These are phyloP conservation scores for Neurospora tetraspora DNA, from an alignment of 495 filamentous ascomycete genomes.

Conservation along the genomic window DNA sequence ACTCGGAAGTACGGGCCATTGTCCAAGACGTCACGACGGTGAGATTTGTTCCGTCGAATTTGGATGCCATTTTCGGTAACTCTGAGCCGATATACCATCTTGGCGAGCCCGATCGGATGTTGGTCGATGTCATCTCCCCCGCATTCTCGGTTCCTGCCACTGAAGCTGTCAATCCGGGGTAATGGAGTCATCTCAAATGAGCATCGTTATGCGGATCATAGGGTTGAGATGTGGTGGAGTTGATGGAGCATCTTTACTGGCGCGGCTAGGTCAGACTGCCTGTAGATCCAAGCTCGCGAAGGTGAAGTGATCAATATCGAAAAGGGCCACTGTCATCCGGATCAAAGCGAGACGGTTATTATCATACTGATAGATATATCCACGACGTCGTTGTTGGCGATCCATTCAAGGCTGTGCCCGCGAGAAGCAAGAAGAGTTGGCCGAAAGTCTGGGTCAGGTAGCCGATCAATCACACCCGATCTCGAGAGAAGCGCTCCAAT, in stretches of 20 bases:
- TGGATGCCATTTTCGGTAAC: neutral
- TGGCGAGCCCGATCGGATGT: neutral
- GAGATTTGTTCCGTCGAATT: neutral
- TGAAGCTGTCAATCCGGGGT: neutral
- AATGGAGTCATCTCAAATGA: neutral
- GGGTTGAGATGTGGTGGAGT: neutral
- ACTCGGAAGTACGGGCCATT: neutral
- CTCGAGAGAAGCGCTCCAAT: neutral
- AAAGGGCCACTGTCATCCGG: neutral
- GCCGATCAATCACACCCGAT: neutral
- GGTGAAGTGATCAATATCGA: neutral
- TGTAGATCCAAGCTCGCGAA: neutral
- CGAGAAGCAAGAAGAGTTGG: neutral
- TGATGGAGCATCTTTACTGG: neutral
- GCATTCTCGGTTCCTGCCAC: neutral
- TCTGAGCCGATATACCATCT: neutral
- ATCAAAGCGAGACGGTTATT: neutral
- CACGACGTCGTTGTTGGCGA: neutral
- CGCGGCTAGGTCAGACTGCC: neutral
- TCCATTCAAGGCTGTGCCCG: too few relatives aligned
- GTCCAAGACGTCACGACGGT: neutral
- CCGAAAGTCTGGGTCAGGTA: neutral
- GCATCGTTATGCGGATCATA: neutral
- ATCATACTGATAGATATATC: neutral
- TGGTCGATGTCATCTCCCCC: neutral